A percentile compares a stretch with the other conserved stretches of the same genome.
Conservation (phyloP, 495 filamentous ascomycete genomes). For the Zalerion maritima region DNA sequence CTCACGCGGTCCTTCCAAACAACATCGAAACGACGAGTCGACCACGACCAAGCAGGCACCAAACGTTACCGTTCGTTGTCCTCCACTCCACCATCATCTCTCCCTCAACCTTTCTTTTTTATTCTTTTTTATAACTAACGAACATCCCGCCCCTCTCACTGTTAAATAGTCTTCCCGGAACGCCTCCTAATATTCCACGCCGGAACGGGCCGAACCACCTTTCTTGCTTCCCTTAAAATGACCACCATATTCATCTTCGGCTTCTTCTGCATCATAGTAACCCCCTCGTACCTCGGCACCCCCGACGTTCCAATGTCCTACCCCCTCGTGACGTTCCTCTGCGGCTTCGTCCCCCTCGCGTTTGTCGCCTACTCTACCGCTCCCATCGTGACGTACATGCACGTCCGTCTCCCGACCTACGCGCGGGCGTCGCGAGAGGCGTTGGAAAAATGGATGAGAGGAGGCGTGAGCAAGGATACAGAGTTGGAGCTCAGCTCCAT, state of each 20-base stretch:
- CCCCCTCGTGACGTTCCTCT: constrained; percentile 11
- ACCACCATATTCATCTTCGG: constrained; percentile 55
- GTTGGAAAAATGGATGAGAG: too few relatives aligned
- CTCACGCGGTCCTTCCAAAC: too few relatives aligned
- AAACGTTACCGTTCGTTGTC: too few relatives aligned
- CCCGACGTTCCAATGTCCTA: neutral
- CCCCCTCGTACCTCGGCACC: constrained; percentile 1
- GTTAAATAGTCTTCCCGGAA: constrained; percentile 42
- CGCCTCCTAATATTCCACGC: constrained; percentile 58
- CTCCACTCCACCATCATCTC: too few relatives aligned
- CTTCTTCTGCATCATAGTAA: constrained; percentile 33
- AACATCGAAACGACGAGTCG: too few relatives aligned
- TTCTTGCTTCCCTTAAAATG: constrained; percentile 52
- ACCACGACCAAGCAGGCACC: too few relatives aligned
- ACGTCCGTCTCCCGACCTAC: constrained; percentile 51
- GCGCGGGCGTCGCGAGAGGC: constrained; percentile 57
- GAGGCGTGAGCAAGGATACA: too few relatives aligned
- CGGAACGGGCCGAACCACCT: constrained; percentile 48
- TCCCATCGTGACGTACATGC: constrained; percentile 59
- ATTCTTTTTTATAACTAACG: neutral
- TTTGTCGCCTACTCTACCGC: constrained; percentile 48
- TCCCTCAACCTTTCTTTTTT: too few relatives aligned
- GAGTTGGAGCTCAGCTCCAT: too few relatives aligned
- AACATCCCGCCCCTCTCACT: too few relatives aligned
- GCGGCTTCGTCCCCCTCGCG: constrained; percentile 49